Percentiles rank a stretch among this genome's conserved stretches.
Evolutionary conservation across 2,329 filamentous ascomycete genomes (phyloP).

Genomic region (Penicillium verrucosum): DNA sequence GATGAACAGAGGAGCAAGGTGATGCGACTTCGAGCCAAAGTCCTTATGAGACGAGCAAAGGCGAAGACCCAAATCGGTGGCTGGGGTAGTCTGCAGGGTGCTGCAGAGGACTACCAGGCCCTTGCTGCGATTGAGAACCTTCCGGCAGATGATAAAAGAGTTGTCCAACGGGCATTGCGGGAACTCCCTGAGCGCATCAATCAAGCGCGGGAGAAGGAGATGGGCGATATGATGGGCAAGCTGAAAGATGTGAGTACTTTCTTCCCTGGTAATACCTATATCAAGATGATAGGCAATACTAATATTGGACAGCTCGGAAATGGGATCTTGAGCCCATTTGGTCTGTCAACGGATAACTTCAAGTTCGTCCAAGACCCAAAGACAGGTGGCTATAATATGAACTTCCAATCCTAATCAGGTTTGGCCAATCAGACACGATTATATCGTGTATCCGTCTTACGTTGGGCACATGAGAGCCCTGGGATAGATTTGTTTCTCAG

Average conservation of each 20-base stretch:
- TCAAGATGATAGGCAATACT: constrained; percentile 3
- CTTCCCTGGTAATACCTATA: background rate
- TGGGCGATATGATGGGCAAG: constrained; percentile 97
- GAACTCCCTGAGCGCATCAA: constrained; percentile 67
- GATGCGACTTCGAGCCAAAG: constrained; percentile 74
- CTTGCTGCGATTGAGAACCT: constrained; percentile 62
- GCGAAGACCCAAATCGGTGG: constrained; percentile 68
- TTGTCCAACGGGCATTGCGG: constrained; percentile 64
- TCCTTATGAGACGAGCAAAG: constrained; percentile 73
- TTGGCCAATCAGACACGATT: background rate
- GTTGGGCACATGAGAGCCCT: background rate
- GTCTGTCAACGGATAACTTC: constrained; percentile 90
- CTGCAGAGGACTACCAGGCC: constrained; percentile 74
- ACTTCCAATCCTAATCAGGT: constrained; percentile 56
- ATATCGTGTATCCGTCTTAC: background rate
- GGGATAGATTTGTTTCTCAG: background rate
- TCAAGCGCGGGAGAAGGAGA: constrained; percentile 78
- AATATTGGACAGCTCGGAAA: constrained; percentile 66
- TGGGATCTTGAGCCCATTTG: constrained; percentile 87
- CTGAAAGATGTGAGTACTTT: constrained; percentile 66
- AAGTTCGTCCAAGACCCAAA: constrained; percentile 88
- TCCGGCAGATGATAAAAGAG: constrained; percentile 61
- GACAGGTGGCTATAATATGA: constrained; percentile 90
- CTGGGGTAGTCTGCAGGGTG: constrained; percentile 76
- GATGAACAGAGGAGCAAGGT: constrained; percentile 61